Evolutionary conservation across 257 asterid genomes (phyloP).

Genomic region (Solanum ahanhuiri): DNA sequence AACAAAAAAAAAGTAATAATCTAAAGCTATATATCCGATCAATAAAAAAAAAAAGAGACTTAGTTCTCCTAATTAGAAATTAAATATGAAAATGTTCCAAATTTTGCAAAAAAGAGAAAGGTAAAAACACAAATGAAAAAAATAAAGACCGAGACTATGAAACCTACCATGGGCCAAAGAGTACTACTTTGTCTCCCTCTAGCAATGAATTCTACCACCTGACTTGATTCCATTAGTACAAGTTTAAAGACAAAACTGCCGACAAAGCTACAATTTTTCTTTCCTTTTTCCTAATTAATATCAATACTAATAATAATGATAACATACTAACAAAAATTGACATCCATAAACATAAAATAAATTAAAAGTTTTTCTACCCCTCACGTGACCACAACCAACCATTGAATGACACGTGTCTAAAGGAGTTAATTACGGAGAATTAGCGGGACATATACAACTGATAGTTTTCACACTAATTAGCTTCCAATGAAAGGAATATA

Average conservation of each 20-base stretch:
- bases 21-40: not conserved
- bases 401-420: conserved; percentile 12
- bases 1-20: not conserved
- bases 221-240: conserved; percentile 36
- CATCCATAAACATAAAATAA: conserved; percentile 14
- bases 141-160: not conserved
- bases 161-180: conserved; percentile 4
- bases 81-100: not conserved
- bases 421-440: conserved; percentile 24
- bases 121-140: not conserved
- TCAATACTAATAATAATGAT: not conserved
- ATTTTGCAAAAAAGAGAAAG: not conserved
- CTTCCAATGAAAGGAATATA: not conserved
- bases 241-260: conserved; percentile 13
- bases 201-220: conserved; percentile 25
- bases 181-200: conserved; percentile 14
- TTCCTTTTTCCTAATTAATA: not conserved
- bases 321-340: conserved; percentile 14
- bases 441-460: not conserved
- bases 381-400: conserved; percentile 42
- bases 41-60: not conserved
- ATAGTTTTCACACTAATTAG: not conserved
- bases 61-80: not conserved
- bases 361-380: conserved; percentile 15
- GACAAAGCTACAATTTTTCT: conserved; percentile 11